These are phyloP conservation scores for Oryza glaberrima DNA, from an alignment of 176 grass and related monocot genomes.

Conservation along the genomic window DNA sequence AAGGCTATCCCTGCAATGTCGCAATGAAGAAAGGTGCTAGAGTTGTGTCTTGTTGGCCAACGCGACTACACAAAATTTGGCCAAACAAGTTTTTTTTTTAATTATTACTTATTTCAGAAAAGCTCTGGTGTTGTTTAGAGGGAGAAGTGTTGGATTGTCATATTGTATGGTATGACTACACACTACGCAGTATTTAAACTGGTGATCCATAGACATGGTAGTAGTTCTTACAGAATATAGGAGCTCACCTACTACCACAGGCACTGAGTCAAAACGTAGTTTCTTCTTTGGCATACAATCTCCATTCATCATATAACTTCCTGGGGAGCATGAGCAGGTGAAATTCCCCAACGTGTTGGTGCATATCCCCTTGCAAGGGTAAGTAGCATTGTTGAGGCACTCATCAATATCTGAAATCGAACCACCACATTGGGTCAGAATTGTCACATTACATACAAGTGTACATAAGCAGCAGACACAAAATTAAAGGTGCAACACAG, in stretches of 20 bases:
- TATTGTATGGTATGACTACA: neutral
- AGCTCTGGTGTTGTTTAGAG: too few species aligned
- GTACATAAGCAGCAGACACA: too few species aligned
- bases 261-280: neutral
- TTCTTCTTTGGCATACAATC: neutral
- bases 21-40: too few species aligned
- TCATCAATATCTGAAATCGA: constrained; percentile 35
- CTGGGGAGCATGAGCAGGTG: neutral
- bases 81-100: too few species aligned
- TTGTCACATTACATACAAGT: neutral
- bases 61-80: too few species aligned
- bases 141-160: neutral
- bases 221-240: neutral
- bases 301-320: neutral
- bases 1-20: too few species aligned
- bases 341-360: neutral
- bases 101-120: too few species aligned
- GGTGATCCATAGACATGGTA: neutral
- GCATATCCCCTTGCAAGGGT: neutral
- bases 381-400: neutral
- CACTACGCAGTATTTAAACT: neutral
- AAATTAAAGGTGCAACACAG: too few species aligned
- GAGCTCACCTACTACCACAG: neutral
- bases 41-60: too few species aligned
- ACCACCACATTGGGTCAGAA: neutral